Conservation (phyloP, 108 stramenopile genomes). For the Conticribra guillardii region DNA sequence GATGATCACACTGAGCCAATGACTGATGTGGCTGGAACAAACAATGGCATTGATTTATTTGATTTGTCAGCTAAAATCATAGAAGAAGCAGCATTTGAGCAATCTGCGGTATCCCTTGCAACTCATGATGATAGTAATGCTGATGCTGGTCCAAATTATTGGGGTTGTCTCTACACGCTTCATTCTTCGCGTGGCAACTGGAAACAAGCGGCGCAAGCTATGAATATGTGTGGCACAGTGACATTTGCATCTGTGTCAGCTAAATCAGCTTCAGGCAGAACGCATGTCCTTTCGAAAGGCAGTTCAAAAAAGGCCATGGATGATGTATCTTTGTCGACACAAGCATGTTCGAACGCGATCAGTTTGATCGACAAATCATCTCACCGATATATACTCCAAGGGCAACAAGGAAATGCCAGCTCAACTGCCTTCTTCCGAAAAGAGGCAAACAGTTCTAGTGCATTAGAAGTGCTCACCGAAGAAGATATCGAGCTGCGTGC, state of each 20-base stretch:
- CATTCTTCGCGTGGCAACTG: conserved; percentile 80
- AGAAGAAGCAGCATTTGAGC: conserved; percentile 36
- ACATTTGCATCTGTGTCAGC: conserved; percentile 8
- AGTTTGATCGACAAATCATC: conserved; percentile 52
- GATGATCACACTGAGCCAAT: conserved; percentile 3
- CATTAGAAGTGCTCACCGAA: conserved; percentile 51
- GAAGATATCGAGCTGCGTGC: conserved; percentile 60
- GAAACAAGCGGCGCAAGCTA: conserved; percentile 76
- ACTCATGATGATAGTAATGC: conserved; percentile 28
- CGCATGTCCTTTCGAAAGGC: conserved; percentile 26
- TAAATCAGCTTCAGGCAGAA: conserved; percentile 15
- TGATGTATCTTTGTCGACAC: conserved; percentile 57
- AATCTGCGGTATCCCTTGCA: neutral
- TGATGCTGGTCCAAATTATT: conserved; percentile 61
- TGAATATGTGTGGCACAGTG: conserved; percentile 69
- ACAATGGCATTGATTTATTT: conserved; percentile 63
- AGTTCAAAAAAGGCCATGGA: conserved; percentile 58
- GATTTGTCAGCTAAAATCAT: conserved; percentile 67
- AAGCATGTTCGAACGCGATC: conserved; percentile 59
- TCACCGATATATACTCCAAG: conserved; percentile 23
- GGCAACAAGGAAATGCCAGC: conserved; percentile 25
- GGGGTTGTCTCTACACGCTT: conserved; percentile 77
- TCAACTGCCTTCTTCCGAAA: conserved; percentile 43
- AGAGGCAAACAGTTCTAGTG: conserved; percentile 19
- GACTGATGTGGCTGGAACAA: conserved; percentile 7